Base-by-base conservation (phyloP, 108 stramenopile genomes). In the Nitzschia putrida region DNA sequence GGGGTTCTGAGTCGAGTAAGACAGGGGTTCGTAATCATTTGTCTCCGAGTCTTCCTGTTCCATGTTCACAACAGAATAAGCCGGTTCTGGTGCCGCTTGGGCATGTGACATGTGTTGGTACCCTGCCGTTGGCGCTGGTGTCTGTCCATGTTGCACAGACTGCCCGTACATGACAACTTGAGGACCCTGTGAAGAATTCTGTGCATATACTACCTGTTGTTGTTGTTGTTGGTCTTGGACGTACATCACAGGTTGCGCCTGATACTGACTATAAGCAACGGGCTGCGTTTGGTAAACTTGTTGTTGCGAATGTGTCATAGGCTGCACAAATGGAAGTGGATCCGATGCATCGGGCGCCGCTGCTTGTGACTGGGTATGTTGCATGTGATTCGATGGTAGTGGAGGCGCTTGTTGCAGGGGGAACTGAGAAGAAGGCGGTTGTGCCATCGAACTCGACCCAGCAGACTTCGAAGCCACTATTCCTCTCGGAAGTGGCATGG, bases 141-240 rank as follows among this genome's bases (percentile, higher is more conserved):
- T 4, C 29, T 34, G 29, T 34, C 29, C 29, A 34, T 34, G 29
- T 34, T 34, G 29, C 4, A 34, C 29, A 34, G 29, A 18, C 6
- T 49, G 47, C 14, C 47, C 47, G 6, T 49, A 49, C n/a, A 18
- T 18, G 2, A 49, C 47, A 2, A 18, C n/a, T 18, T 55, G 54
- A 0, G 21, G 54, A 34, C 29, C 16, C 5, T 16, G 49, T 5
- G 37, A 6, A 63, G 23, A 43, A 44, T 22, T 55, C 64, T n/a
- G 73, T 60, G 8, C 22, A 12, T 61, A 64, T 8, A 57, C 53
- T n/a, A 49, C 18, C 8, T 37, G 21, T 53, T 0, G 40, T 61
- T 10, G 44, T 22, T 61, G 42, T 26, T 57, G 77, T 37, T 51
- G 58, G 25, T 66, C 60, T 23, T 18, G 39, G 47, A 49, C 47